Base-by-base conservation (phyloP, 139 green algal species). In the Edaphochlamys debaryana region DNA sequence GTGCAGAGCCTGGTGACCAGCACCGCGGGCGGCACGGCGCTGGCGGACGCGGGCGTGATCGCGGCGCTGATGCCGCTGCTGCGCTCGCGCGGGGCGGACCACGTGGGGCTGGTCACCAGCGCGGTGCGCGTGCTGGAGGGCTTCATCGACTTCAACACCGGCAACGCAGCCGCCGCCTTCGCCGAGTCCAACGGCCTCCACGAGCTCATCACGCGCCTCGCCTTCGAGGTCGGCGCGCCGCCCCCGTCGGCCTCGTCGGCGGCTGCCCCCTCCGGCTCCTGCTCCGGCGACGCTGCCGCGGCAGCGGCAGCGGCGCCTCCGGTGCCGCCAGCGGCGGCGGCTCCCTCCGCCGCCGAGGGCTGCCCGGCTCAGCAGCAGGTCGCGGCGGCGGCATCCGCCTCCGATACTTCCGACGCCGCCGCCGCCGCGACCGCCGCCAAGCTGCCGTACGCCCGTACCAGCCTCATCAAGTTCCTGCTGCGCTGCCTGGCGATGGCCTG, bases 381-480 rank as follows among this genome's bases (percentile, higher is more conserved):
- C 32, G 85, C 52, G 37, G n/a, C n/a, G n/a, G n/a, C n/a, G n/a
- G n/a, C n/a, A n/a, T n/a, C n/a, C n/a, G n/a, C n/a, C n/a, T n/a
- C n/a, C n/a, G n/a, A n/a, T n/a, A n/a, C n/a, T n/a, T n/a, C n/a
- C n/a, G n/a, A n/a, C n/a, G n/a, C n/a, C n/a, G n/a, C n/a, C n/a
- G 19, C 15, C 36, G 38, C n/a, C 50, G 67, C 45, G 74, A 77
- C 69, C 70, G 29, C 67, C 62, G 32, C 42, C 15, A 69, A 67
- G 34, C 56, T 94, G n/a, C 76, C 91, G 9, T 95, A 96, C 69
- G 41, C 54, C 7, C 88, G 93, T 23, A 87, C 93, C 29, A 79
- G 95, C 30, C 92, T 99, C n/a, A 87, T 98, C 34, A 99, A 99
- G 91, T 93, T 92, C 36, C 90, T 99, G 62, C 87, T 99, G 85